Percentiles rank a stretch among this genome's conserved stretches.
phyloP scores from a whole-genome alignment of 306 rosid genomes.

The Cicer pinnatifidum region DNA sequence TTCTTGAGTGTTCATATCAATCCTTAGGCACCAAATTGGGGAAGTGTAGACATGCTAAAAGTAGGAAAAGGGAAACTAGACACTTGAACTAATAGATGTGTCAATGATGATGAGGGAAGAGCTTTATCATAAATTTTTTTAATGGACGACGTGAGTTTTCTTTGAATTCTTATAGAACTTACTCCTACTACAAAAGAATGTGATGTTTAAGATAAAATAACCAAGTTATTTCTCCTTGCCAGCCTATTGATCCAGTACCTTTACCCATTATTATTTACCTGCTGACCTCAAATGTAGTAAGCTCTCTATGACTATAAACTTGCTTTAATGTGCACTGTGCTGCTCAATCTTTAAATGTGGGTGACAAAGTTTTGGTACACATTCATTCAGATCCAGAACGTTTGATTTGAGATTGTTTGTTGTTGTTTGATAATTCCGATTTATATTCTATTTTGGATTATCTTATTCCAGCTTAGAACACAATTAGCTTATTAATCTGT shows the following conservation, averaged over 20 bases:
- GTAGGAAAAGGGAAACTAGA: neutral
- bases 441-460: neutral
- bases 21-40: neutral
- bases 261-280: neutral
- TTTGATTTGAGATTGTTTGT: neutral
- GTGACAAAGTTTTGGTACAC: neutral
- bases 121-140: neutral
- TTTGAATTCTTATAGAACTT: neutral
- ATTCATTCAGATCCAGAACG: neutral
- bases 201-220: neutral
- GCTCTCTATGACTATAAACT: neutral
- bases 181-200: neutral
- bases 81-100: slow-evolving; percentile 10
- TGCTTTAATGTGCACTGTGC: neutral
- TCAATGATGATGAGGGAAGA: neutral
- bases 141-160: neutral
- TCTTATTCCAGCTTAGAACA: neutral
- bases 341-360: neutral
- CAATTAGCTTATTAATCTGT: neutral
- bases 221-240: slow-evolving; percentile 4
- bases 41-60: neutral
- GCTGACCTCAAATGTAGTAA: neutral
- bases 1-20: neutral
- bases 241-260: neutral
- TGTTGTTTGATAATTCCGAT: neutral